Percentiles rank a stretch among this genome's conserved stretches.
Conservation (phyloP, 75 land plant species). For the Pinus albicaulis region DNA sequence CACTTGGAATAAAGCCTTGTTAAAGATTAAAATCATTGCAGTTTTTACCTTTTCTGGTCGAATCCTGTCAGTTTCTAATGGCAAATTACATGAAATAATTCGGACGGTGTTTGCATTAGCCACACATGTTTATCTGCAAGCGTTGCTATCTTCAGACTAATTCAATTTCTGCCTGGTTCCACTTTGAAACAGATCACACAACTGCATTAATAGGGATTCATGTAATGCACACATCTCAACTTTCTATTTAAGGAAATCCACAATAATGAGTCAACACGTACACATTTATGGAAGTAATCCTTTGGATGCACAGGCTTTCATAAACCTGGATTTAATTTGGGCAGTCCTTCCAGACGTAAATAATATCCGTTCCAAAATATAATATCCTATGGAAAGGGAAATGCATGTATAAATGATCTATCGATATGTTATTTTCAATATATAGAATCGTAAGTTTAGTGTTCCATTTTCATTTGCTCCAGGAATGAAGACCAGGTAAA, state of each 20-base stretch:
- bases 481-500: background rate
- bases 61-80: no score
- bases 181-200: background rate
- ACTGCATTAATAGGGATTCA: background rate
- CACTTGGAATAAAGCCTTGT: no score
- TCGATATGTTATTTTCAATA: background rate
- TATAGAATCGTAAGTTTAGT: background rate
- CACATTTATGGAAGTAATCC: background rate
- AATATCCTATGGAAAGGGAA: background rate
- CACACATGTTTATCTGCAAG: background rate
- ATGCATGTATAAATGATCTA: background rate
- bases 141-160: background rate
- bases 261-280: background rate
- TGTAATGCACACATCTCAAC: background rate
- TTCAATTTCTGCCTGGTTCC: background rate
- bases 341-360: background rate
- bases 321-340: background rate
- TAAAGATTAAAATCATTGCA: no score
- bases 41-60: no score
- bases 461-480: slow-evolving; percentile 1
- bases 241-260: background rate
- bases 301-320: background rate
- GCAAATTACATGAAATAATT: no score
- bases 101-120: no score
- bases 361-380: background rate